Conservation (phyloP, 495 filamentous ascomycete genomes). For the Lasiosphaeriaceae sp. region DNA sequence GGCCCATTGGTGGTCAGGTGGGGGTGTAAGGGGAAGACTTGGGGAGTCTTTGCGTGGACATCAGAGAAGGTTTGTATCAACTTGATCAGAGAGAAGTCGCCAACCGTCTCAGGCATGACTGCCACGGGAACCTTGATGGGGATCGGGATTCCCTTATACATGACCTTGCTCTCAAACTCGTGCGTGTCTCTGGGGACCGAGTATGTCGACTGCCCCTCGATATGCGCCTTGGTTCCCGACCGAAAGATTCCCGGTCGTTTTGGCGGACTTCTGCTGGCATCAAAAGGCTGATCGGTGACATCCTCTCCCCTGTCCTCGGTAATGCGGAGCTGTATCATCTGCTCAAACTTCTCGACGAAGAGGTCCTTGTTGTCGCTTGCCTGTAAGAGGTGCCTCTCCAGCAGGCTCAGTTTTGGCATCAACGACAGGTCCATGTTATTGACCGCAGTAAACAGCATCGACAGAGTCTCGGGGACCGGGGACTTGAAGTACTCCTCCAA, state of each 20-base stretch:
- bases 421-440: constrained; percentile 96
- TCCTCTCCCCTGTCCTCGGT: constrained; percentile 45
- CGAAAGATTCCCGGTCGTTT: constrained; percentile 46
- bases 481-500: constrained; percentile 97
- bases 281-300: constrained; percentile 37
- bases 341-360: constrained; percentile 95
- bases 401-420: constrained; percentile 78
- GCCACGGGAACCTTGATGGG: constrained; percentile 94
- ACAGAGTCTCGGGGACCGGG: constrained; percentile 84
- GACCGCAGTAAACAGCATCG: constrained; percentile 82
- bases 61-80: constrained; percentile 90
- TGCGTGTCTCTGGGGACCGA: constrained; percentile 86
- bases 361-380: constrained; percentile 91
- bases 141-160: constrained; percentile 92
- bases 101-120: constrained; percentile 90
- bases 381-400: constrained; percentile 84
- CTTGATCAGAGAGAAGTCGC: constrained; percentile 96
- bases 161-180: constrained; percentile 90
- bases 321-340: constrained; percentile 73
- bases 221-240: constrained; percentile 51
- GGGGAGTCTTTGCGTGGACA: constrained; percentile 73
- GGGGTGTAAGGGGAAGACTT: constrained; percentile 80
- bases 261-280: constrained; percentile 45
- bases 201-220: constrained; percentile 51
- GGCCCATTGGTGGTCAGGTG: constrained; percentile 91